These are phyloP conservation scores for Globisporangium paddicum DNA, from an alignment of 352 stramenopile species.

Conservation along the genomic window DNA sequence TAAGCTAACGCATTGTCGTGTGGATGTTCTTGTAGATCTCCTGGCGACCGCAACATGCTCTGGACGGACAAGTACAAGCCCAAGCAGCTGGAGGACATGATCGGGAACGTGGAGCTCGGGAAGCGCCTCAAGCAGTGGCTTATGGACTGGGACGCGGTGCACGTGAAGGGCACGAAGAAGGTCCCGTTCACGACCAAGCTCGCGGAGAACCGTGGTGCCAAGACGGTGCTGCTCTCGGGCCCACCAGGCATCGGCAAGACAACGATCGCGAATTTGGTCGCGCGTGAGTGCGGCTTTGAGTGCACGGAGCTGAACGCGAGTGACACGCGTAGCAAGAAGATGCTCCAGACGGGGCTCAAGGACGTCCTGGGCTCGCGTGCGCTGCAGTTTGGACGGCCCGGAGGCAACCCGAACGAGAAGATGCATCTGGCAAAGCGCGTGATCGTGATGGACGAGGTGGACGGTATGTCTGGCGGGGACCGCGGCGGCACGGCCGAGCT, in stretches of 20 bases:
- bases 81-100: constrained; percentile 87
- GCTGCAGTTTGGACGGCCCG: constrained; percentile 69
- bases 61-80: constrained; percentile 98
- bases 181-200: constrained; percentile 67
- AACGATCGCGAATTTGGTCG: constrained; percentile 93
- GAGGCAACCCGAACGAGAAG: constrained; percentile 35
- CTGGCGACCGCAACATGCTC: constrained; percentile 50
- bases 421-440: constrained; percentile 84
- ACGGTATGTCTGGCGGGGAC: constrained; percentile 98
- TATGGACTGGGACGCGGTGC: constrained; percentile 72
- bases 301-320: constrained; percentile 97
- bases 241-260: constrained; percentile 97
- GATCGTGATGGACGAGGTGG: constrained; percentile 99
- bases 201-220: constrained; percentile 88
- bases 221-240: constrained; percentile 96
- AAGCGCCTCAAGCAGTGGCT: constrained; percentile 88
- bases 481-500: constrained; percentile 96
- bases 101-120: constrained; percentile 91
- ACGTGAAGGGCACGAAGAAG: constrained; percentile 84
- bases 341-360: constrained; percentile 87
- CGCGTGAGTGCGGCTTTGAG: constrained; percentile 89
- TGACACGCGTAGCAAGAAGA: constrained; percentile 97
- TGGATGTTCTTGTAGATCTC: not conserved
- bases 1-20: not conserved
- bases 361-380: constrained; percentile 92